Evolutionary conservation across 805 yeast genomes (phyloP).

Genomic region (Ogataea trehaloabstinens): DNA sequence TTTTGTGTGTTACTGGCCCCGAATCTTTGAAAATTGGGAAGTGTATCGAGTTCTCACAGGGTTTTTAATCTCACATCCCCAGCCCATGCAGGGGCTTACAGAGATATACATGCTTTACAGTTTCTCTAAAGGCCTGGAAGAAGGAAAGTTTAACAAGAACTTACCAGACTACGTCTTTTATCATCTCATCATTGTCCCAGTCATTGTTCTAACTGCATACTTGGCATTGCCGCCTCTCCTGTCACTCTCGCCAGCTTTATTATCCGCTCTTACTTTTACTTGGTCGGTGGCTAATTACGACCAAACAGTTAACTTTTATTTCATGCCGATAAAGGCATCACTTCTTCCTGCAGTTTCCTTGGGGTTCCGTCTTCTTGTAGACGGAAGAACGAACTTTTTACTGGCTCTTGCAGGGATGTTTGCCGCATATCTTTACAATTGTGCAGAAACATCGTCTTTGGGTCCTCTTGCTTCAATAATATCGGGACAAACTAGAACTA

Average conservation of each 20-base stretch:
- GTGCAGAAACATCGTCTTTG: constrained; percentile 56
- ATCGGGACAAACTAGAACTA: constrained; percentile 29
- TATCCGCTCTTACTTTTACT: constrained; percentile 55
- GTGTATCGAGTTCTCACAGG: constrained; percentile 49
- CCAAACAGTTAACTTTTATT: constrained; percentile 50
- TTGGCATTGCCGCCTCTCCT: constrained; percentile 27
- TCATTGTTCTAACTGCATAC: constrained; percentile 37
- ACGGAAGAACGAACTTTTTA: constrained; percentile 40
- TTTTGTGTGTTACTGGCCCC: constrained; percentile 32
- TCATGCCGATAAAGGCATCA: constrained; percentile 55
- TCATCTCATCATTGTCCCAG: constrained; percentile 46
- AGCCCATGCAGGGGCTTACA: constrained; percentile 44
- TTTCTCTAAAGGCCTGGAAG: constrained; percentile 56
- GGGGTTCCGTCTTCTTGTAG: constrained; percentile 43
- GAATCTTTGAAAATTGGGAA: constrained; percentile 34
- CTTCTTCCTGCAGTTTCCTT: constrained; percentile 45
- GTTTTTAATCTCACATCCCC: constrained; percentile 43
- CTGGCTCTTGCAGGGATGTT: constrained; percentile 49
- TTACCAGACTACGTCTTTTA: constrained; percentile 59
- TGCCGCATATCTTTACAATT: constrained; percentile 59
- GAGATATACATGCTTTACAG: constrained; percentile 57
- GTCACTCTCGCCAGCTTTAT: constrained; percentile 38
- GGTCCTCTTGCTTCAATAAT: constrained; percentile 40
- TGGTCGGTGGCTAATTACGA: constrained; percentile 61
- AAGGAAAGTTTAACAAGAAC: constrained; percentile 44